These are phyloP conservation scores for Debaryomyces sp. DNA, from an alignment of 1,139 yeast species.

Conservation along the genomic window DNA sequence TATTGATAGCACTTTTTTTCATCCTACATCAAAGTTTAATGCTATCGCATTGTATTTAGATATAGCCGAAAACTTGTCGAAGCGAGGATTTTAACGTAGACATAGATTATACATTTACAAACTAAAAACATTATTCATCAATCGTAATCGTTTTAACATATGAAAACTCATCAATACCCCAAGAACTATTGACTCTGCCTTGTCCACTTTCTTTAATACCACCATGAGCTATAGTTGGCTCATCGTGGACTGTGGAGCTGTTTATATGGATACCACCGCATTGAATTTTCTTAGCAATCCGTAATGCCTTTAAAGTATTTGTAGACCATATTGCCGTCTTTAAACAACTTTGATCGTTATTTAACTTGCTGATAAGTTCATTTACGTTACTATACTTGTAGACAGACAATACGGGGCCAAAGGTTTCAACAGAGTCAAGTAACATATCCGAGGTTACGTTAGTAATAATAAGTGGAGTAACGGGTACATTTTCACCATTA, in stretches of 20 bases:
- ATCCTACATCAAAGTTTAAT: slow-evolving; percentile 53
- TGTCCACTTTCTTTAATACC: slow-evolving; percentile 55
- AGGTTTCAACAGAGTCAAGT: slow-evolving; percentile 39
- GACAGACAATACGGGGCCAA: slow-evolving; percentile 52
- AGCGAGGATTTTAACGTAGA: slow-evolving; percentile 53
- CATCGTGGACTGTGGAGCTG: slow-evolving; percentile 50
- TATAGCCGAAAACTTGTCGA: slow-evolving; percentile 70
- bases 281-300: slow-evolving; percentile 39
- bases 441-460: slow-evolving; percentile 36
- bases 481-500: slow-evolving; percentile 11
- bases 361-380: slow-evolving; percentile 30
- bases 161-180: slow-evolving; percentile 53
- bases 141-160: slow-evolving; percentile 42
- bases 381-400: slow-evolving; percentile 34
- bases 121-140: slow-evolving; percentile 8
- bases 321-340: slow-evolving; percentile 59
- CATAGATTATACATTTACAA: slow-evolving; percentile 1
- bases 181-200: slow-evolving; percentile 53
- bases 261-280: slow-evolving; percentile 58
- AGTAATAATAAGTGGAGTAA: slow-evolving; percentile 35
- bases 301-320: slow-evolving; percentile 42
- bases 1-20: slow-evolving; percentile 37
- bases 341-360: slow-evolving; percentile 44
- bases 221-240: slow-evolving; percentile 57
- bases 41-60: slow-evolving; percentile 77